Percentiles rank a stretch among this genome's conserved stretches.
These are phyloP conservation scores for Malania oleifera DNA, from an alignment of 164 flowering plant species.

Conservation along the genomic window DNA sequence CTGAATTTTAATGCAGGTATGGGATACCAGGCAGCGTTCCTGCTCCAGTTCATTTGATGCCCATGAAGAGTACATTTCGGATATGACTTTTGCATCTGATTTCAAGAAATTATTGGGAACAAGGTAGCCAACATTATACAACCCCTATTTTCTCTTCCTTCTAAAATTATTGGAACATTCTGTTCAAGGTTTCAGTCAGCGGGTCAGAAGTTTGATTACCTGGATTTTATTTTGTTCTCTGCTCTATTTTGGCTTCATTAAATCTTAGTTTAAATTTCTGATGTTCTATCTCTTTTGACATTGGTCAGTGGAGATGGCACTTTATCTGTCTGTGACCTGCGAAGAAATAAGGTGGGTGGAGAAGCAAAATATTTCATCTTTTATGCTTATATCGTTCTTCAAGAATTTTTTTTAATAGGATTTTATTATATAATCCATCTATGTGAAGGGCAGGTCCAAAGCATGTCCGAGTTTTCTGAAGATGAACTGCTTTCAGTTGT, in stretches of 20 bases:
- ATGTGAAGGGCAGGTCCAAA: constrained; percentile 47
- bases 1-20: constrained; percentile 44
- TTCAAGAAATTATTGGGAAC: constrained; percentile 60
- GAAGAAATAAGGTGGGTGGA: constrained; percentile 62
- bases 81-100: constrained; percentile 70
- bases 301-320: constrained; percentile 90
- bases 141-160: neutral
- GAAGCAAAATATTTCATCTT: neutral
- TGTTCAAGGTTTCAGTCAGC: neutral
- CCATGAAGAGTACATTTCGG: constrained; percentile 81
- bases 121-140: constrained; percentile 41
- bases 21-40: constrained; percentile 85
- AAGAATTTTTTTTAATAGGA: too few relatives aligned
- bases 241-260: neutral
- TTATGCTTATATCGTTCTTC: neutral
- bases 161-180: neutral
- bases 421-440: constrained; percentile 1
- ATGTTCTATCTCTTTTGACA: constrained; percentile 10
- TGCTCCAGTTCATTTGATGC: constrained; percentile 55
- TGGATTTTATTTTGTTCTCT: too few relatives aligned
- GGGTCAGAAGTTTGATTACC: too few relatives aligned
- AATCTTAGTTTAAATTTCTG: neutral
- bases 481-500: constrained; percentile 86
- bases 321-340: constrained; percentile 80
- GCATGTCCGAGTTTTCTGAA: constrained; percentile 86